Evolutionary conservation across 192 early-diverging fungal species (phyloP), one percentile per base, ranked within the genome.

Genomic region (Geosiphon pyriformis): DNA sequence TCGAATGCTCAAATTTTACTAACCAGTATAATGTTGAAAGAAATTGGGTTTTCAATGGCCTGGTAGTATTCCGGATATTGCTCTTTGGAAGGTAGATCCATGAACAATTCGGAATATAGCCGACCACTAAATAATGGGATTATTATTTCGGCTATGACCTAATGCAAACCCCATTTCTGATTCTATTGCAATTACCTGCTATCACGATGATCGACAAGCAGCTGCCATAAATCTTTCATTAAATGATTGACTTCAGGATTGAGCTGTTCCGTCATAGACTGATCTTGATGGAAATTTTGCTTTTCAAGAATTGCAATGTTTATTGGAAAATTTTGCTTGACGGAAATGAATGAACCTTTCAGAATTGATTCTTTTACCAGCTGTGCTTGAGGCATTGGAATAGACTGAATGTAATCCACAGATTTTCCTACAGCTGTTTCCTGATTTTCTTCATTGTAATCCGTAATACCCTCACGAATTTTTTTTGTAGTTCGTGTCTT

Each of bases 11-110:
- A 15, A 4, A 49, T 11, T 23, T 26, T n/a, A 52, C 27, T 64
- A 78, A 87, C 80, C 61, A 86, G 74, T 18, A 93, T 85, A 48
- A 77, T 70, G 46, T 82, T 72, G 10, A 94, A 49, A 3, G 90
- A 87, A 64, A 93, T 90, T 2, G 95, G 95, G 2, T 89, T 78
- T 26, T 81, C 71, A 68, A 95, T 96, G 20, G 92, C 74, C 29
- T 85, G 79, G 71, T 92, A 96, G 72, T 96, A 98, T 61, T 98
- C 94, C 0, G 94, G 93, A 68, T 94, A 98, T 50, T 89, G 83
- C 17, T 82, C 78, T 60, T 81, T 76, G 23, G 81, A 78, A 0
- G 93, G 93, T 6, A 94, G 75, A 17, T 90, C 82, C 47, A 89
- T 75, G 72, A 95, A 98, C 35, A 86, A 76, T 37, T 92, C 90